phyloP scores from a whole-genome alignment of 495 filamentous ascomycete species.

The Podospora sp. region DNA sequence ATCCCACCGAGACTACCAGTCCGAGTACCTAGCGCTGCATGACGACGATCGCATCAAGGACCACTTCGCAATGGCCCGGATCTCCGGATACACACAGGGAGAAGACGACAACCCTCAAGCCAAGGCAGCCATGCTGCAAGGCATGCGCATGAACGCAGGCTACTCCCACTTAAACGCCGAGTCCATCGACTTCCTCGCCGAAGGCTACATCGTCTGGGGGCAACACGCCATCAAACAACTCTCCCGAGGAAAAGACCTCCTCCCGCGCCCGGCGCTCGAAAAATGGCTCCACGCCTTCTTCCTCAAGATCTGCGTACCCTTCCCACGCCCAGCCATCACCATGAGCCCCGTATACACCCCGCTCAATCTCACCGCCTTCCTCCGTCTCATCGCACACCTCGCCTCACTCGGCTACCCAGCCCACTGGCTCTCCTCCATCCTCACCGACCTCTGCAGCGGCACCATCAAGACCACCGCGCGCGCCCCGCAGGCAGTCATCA shows the following conservation, averaged over 20 bases:
- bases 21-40: conserved; percentile 35
- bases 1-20: conserved; percentile 28
- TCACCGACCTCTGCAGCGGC: conserved; percentile 30
- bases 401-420: conserved; percentile 39
- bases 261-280: conserved; percentile 31
- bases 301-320: conserved; percentile 42
- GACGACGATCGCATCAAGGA: conserved; percentile 24
- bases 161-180: background rate
- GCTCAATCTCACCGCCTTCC: conserved; percentile 36
- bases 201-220: conserved; percentile 4
- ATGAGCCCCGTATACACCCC: conserved; percentile 27
- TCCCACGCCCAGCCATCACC: conserved; percentile 11
- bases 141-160: too few relatives aligned
- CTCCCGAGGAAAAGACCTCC: conserved; percentile 20
- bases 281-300: conserved; percentile 38
- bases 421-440: conserved; percentile 39
- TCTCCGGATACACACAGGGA: background rate
- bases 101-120: too few relatives aligned
- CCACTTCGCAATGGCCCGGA: conserved; percentile 27
- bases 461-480: conserved; percentile 34
- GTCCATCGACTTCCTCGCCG: conserved; percentile 4
- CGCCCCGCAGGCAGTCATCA: conserved; percentile 26
- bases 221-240: background rate
- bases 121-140: conserved; percentile 13
- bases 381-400: conserved; percentile 34